Conservation (phyloP, 2,329 filamentous ascomycete genomes). For the Exophiala xenobiotica region DNA sequence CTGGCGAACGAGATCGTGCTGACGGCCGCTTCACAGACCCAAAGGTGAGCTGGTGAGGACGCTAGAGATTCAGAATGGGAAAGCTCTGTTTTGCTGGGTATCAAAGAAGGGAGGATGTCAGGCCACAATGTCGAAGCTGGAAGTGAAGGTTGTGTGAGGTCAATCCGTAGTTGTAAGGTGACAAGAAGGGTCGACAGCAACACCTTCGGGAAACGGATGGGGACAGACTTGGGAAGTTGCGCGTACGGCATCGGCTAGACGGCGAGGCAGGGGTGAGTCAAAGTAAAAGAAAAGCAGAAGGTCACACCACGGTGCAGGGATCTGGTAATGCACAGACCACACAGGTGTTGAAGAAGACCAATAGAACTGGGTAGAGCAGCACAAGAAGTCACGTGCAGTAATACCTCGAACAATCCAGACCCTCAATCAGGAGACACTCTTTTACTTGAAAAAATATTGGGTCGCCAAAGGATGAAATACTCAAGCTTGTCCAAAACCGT, state of each 20-base stretch:
- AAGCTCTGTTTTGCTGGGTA: constrained; percentile 31
- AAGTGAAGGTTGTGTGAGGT: constrained; percentile 20
- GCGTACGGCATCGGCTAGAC: background rate
- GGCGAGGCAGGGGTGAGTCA: constrained; percentile 12
- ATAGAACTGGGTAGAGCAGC: background rate
- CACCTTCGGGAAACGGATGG: background rate
- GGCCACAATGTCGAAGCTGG: constrained; percentile 21
- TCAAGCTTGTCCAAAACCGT: constrained; percentile 5
- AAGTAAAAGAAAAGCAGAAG: constrained; percentile 4
- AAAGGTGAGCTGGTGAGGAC: constrained; percentile 81
- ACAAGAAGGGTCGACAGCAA: constrained; percentile 1
- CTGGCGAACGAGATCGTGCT: constrained; percentile 1
- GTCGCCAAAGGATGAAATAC: background rate
- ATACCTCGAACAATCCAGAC: constrained; percentile 11
- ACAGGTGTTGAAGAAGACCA: background rate
- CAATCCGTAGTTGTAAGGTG: constrained; percentile 19
- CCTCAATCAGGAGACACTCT: constrained; percentile 23
- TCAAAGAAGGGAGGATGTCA: constrained; percentile 21
- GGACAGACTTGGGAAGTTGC: no score
- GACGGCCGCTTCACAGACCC: background rate
- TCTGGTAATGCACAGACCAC: constrained; percentile 19
- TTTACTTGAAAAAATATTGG: no score
- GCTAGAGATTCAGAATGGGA: constrained; percentile 67
- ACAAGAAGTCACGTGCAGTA: constrained; percentile 13
- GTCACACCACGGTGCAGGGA: constrained; percentile 22